Conservation (phyloP, 73 alveolate genomes). For the Blepharisma japonicum region DNA sequence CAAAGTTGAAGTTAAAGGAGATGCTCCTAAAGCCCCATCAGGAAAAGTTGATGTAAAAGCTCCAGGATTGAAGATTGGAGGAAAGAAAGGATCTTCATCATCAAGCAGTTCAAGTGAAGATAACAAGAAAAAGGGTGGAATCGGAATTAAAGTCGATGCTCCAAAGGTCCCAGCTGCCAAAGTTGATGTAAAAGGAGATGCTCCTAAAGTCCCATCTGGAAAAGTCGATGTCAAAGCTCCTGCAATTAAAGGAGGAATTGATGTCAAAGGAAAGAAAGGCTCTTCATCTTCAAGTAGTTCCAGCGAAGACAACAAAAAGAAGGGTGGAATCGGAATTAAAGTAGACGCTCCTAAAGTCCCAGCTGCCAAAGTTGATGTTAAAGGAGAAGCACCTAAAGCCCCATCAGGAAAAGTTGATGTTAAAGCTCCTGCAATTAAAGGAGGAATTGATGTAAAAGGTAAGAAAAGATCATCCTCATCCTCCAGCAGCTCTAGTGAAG, state of each 20-base stretch:
- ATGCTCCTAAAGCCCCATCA: neutral
- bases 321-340: neutral
- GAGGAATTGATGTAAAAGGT: neutral
- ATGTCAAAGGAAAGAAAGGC: neutral
- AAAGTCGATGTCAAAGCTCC: slow-evolving; percentile 20
- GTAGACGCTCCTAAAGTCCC: no score
- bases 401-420: slow-evolving; percentile 1
- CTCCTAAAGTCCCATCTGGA: neutral
- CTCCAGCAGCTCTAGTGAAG: neutral
- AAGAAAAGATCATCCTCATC: slow-evolving; percentile 20
- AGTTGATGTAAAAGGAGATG: neutral
- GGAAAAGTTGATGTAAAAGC: slow-evolving; percentile 16
- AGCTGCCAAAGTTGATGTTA: neutral
- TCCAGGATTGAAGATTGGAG: neutral
- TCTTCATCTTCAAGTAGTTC: neutral
- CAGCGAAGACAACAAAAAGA: neutral
- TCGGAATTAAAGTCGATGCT: neutral
- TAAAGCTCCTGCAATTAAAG: neutral
- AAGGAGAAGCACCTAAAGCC: neutral
- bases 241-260: neutral
- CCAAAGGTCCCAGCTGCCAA: slow-evolving; percentile 14
- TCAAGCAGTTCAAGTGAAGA: neutral
- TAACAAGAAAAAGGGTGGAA: neutral
- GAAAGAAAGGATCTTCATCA: neutral
- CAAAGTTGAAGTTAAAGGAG: slow-evolving; percentile 7